Percentiles rank a stretch among this genome's conserved stretches.
Conservation (phyloP, 2,329 filamentous ascomycete species). For the Myriosclerotinia scirpicola region DNA sequence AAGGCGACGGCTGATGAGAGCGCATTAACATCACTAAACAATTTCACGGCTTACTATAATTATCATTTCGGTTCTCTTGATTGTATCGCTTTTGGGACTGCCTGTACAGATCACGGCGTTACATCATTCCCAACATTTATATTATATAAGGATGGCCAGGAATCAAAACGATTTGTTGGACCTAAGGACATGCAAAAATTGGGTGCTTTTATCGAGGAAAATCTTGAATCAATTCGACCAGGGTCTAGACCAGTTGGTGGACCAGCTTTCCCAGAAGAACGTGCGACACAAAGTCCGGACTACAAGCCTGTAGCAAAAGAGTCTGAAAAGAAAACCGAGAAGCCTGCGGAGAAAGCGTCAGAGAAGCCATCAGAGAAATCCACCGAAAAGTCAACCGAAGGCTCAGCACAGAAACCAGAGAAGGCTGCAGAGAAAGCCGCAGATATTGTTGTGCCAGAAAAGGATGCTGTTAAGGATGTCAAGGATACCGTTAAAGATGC, state of each 20-base stretch:
- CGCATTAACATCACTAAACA: constrained; percentile 49
- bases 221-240: constrained; percentile 74
- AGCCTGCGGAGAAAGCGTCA: neutral
- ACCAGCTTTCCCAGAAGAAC: constrained; percentile 65
- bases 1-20: constrained; percentile 40
- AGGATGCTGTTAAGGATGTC: neutral
- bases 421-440: constrained; percentile 7
- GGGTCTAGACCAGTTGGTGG: constrained; percentile 66
- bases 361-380: constrained; percentile 2
- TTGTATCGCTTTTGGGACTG: constrained; percentile 78
- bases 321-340: constrained; percentile 35
- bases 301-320: constrained; percentile 28
- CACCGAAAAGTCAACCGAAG: neutral
- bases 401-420: neutral
- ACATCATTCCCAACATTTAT: constrained; percentile 72
- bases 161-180: constrained; percentile 63
- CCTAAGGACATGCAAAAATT: constrained; percentile 65
- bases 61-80: constrained; percentile 86
- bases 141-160: constrained; percentile 76
- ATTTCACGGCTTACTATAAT: constrained; percentile 80
- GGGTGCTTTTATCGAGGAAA: constrained; percentile 71
- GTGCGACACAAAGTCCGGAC: constrained; percentile 50
- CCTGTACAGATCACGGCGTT: constrained; percentile 69
- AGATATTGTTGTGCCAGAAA: neutral
- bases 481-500: neutral